Conservation (phyloP, 495 filamentous ascomycete genomes). For the Antarctomyces pellizariae region DNA sequence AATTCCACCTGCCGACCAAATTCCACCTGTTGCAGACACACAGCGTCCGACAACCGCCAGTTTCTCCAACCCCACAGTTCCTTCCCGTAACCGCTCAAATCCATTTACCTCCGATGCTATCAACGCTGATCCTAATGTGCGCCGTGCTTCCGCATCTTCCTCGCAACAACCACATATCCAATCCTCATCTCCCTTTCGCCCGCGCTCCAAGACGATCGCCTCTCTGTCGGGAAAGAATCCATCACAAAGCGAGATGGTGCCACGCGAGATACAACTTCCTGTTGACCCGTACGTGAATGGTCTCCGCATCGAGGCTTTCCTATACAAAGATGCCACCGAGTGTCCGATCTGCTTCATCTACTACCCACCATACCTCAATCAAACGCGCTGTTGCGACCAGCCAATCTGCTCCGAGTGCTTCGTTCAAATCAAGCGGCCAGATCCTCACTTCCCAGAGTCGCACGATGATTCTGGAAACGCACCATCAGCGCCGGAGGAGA, state of each 20-base stretch:
- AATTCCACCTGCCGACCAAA: slow-evolving; percentile 64
- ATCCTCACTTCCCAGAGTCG: slow-evolving; percentile 75
- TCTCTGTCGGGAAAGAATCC: slow-evolving; percentile 44
- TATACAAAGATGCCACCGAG: slow-evolving; percentile 77
- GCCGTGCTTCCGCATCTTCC: slow-evolving; percentile 7
- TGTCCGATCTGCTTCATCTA: slow-evolving; percentile 94
- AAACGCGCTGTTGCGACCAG: slow-evolving; percentile 87
- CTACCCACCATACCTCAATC: slow-evolving; percentile 91
- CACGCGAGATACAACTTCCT: slow-evolving; percentile 57
- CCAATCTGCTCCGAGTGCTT: slow-evolving; percentile 97
- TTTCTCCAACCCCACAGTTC: slow-evolving; percentile 11
- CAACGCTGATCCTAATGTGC: slow-evolving; percentile 8
- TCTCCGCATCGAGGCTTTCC: slow-evolving; percentile 67
- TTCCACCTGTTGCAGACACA: slow-evolving; percentile 38
- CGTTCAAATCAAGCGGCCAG: slow-evolving; percentile 91
- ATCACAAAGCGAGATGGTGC: slow-evolving; percentile 42
- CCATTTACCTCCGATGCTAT: slow-evolving; percentile 10
- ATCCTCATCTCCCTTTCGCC: slow-evolving; percentile 10
- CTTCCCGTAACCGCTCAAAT: slow-evolving; percentile 9
- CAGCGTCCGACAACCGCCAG: slow-evolving; percentile 20
- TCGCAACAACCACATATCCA: slow-evolving; percentile 6
- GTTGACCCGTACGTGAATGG: slow-evolving; percentile 80
- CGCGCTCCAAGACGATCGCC: slow-evolving; percentile 49
- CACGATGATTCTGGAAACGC: slow-evolving; percentile 32
- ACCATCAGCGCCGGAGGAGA: slow-evolving; percentile 18